phyloP scores from a whole-genome alignment of 306 rosid species.

The Argentina anserina region DNA sequence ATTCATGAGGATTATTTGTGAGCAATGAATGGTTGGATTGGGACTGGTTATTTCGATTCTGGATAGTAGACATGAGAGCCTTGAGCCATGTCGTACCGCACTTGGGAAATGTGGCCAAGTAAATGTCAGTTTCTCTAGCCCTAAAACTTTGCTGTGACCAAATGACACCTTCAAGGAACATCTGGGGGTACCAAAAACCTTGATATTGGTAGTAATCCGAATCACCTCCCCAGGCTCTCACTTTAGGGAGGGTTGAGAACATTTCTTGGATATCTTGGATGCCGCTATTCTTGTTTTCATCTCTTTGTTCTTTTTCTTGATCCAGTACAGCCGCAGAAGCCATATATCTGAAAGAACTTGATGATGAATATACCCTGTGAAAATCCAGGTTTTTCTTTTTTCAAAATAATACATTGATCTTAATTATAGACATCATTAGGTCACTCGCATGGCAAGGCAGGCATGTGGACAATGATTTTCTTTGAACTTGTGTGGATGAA shows the following conservation, averaged over 20 bases:
- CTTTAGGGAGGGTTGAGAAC: slow-evolving; percentile 11
- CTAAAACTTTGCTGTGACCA: slow-evolving; percentile 14
- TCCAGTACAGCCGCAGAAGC: no score
- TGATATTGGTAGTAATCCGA: slow-evolving; percentile 14
- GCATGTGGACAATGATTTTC: no score
- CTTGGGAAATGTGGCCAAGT: slow-evolving; percentile 20
- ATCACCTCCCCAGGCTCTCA: not conserved
- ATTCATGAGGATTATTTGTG: slow-evolving; percentile 18
- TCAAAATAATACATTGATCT: no score
- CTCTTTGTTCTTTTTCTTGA: not conserved
- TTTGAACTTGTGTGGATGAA: no score
- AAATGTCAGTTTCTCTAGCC: slow-evolving; percentile 17
- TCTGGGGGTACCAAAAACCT: slow-evolving; percentile 18
- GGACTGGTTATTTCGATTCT: not conserved
- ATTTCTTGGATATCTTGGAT: not conserved
- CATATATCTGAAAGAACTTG: not conserved
- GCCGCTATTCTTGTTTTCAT: not conserved
- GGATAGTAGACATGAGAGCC: slow-evolving; percentile 23
- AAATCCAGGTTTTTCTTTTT: no score
- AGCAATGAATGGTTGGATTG: slow-evolving; percentile 15
- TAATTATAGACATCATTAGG: no score
- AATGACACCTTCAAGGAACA: not conserved
- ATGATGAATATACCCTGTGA: no score
- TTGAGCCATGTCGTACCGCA: slow-evolving; percentile 36
- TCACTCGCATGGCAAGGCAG: no score